phyloP scores from a whole-genome alignment of 148 eudicot genomes.

The Persicaria maculosa region DNA sequence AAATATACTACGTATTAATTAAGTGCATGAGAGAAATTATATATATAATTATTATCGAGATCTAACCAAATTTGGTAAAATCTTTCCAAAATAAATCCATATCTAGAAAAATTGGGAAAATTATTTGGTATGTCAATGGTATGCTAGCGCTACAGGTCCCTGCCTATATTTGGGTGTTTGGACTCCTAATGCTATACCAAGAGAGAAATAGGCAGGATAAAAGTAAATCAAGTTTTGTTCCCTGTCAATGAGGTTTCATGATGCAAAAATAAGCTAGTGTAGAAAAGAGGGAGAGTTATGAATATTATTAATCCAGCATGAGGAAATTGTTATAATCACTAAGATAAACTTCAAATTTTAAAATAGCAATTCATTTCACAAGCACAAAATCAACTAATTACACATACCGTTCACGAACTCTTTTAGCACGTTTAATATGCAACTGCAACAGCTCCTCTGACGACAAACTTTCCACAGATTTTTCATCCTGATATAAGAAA shows the following conservation, averaged over 20 bases:
- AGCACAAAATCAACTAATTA: neutral
- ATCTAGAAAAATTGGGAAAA: too few species aligned
- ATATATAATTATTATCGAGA: too few species aligned
- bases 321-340: neutral
- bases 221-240: too few species aligned
- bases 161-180: neutral
- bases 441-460: constrained; percentile 40
- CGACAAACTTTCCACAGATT: constrained; percentile 26
- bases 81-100: too few species aligned
- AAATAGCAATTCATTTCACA: neutral
- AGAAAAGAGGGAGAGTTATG: too few species aligned
- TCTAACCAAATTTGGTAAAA: too few species aligned
- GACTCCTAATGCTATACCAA: too few species aligned
- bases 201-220: too few species aligned
- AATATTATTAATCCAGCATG: neutral
- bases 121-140: neutral
- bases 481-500: constrained; percentile 30
- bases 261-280: too few species aligned
- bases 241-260: too few species aligned
- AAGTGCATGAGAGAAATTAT: too few species aligned
- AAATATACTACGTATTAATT: too few species aligned
- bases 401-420: constrained; percentile 47
- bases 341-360: neutral
- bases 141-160: neutral
- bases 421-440: constrained; percentile 64